Conservation (phyloP, 2,329 filamentous ascomycete genomes). For the Ophiostoma novo-ulmi region DNA sequence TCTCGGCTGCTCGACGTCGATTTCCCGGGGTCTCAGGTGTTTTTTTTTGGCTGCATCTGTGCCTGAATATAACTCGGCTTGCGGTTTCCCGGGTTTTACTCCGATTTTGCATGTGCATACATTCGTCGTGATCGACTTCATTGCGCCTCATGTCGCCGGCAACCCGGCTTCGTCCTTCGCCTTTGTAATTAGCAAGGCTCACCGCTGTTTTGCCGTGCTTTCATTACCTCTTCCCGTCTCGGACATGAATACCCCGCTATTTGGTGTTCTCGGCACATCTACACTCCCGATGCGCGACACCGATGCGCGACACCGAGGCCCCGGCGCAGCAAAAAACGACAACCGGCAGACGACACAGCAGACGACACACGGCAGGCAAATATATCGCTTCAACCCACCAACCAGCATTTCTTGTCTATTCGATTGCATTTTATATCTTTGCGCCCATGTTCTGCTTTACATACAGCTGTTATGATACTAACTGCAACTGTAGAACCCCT, state of each 20-base stretch:
- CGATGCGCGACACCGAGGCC: background rate
- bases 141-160: background rate
- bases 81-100: constrained; percentile 1
- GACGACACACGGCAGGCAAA: background rate
- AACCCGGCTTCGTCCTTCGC: background rate
- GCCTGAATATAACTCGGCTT: background rate
- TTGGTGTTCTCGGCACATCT: background rate
- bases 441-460: background rate
- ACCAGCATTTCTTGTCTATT: background rate
- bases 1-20: background rate
- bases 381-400: background rate
- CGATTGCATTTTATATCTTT: background rate
- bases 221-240: background rate
- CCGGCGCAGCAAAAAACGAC: background rate
- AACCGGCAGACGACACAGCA: background rate
- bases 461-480: background rate
- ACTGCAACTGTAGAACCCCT: constrained; percentile 67
- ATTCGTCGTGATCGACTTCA: background rate
- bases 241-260: background rate
- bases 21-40: background rate
- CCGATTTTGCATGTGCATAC: background rate
- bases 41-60: background rate
- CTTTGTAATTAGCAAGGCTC: background rate
- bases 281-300: background rate
- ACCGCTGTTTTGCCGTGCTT: background rate